Evolutionary conservation across 306 rosid genomes (phyloP), one percentile per base, ranked within the genome.

Genomic region (Purshia tridentata): DNA sequence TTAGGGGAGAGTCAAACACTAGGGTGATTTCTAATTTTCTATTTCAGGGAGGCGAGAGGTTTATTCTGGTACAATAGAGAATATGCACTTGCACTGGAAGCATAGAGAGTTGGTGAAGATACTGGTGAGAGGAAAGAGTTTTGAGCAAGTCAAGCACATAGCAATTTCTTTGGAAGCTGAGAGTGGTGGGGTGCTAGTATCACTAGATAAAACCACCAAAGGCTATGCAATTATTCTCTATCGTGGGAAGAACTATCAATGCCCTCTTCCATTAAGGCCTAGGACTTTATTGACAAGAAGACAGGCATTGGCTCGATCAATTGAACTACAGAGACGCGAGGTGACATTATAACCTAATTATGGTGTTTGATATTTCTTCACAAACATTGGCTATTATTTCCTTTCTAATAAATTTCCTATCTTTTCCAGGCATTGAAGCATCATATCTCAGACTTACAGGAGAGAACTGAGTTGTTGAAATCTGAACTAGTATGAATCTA

Each of bases 11-110:
- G 8, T 78, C 66, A 48, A 70, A 65, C 52, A 69, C 69, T 42
- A 35, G 68, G 23, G 45, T 49, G 46, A 64, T 79, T 65, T 63
- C 55, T 72, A 37, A 85, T 83, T 79, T 65, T 63, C 55, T 72
- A 37, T 86, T 83, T 76, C 88, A 91, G 98, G 98, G 78, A 86
- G 81, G 83, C 88, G 96, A 72, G 96, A 78, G 53, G 92, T 91
- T 78, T 93, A 84, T 81, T 82, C 87, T 76, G 98, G 98, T 75
- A 91, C 93, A 72, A 76, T 93, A 79, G 96, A 93, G 83, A 93
- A 93, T 82, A 89, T 93, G 96, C 98, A 93, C 84, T 89, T 93
- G 50, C 98, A 93, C 64, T 91, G 98, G 97, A 93, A 93, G 76
- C 84, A 86, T 57, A 86, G 96, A 1, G 98, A 93, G 83, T 75